phyloP scores from a whole-genome alignment of 2,329 filamentous ascomycete genomes.

The Xylaria sp. region DNA sequence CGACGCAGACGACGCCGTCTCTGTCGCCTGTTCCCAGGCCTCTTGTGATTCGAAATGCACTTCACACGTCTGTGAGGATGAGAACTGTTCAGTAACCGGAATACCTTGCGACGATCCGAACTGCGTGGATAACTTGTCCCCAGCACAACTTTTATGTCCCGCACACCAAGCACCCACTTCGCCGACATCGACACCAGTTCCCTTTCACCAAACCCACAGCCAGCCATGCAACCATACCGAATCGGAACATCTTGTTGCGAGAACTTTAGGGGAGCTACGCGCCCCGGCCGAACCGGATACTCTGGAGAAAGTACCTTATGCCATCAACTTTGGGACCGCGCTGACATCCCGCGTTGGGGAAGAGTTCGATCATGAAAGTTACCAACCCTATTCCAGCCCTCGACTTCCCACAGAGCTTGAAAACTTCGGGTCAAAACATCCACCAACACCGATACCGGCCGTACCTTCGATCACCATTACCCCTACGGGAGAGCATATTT shows the following conservation, averaged over 20 bases:
- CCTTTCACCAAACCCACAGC: slow-evolving; percentile 29
- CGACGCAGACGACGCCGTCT: slow-evolving; percentile 41
- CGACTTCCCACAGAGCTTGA: slow-evolving; percentile 17
- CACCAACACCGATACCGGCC: slow-evolving; percentile 4
- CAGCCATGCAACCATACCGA: slow-evolving; percentile 47
- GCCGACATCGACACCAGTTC: neutral
- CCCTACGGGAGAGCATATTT: slow-evolving; percentile 34
- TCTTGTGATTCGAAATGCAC: slow-evolving; percentile 41
- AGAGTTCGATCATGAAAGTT: slow-evolving; percentile 28
- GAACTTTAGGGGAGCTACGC: slow-evolving; percentile 45
- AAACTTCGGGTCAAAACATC: slow-evolving; percentile 10
- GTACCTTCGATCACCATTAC: slow-evolving; percentile 11
- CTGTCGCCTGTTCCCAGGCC: slow-evolving; percentile 41
- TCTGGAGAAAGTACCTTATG: slow-evolving; percentile 32
- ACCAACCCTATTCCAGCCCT: slow-evolving; percentile 30
- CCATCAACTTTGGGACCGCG: slow-evolving; percentile 32
- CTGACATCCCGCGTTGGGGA: slow-evolving; percentile 29
- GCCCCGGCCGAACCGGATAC: slow-evolving; percentile 38
- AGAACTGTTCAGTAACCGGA: slow-evolving; percentile 45
- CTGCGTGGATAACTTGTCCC: slow-evolving; percentile 40
- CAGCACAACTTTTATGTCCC: slow-evolving; percentile 17
- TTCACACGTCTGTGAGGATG: slow-evolving; percentile 47
- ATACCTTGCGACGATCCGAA: slow-evolving; percentile 45
- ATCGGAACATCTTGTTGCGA: slow-evolving; percentile 49
- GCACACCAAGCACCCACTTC: slow-evolving; percentile 7